A percentile compares a stretch with the other conserved stretches of the same genome.
These are phyloP conservation scores for Plasmodium relictum DNA, from an alignment of 169 alveolate species.

Conservation along the genomic window DNA sequence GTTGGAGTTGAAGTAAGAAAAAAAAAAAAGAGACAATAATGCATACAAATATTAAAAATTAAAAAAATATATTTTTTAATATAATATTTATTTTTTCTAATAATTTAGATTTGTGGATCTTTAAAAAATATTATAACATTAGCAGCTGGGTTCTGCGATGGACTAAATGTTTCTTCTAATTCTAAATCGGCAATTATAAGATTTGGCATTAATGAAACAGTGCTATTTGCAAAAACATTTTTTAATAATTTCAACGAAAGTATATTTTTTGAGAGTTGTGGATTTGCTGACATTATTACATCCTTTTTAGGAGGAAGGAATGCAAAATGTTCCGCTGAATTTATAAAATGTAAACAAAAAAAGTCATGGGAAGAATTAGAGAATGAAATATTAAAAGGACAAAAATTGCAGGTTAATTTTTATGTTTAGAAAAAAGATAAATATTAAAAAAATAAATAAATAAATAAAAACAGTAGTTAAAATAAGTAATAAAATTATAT, in stretches of 20 bases:
- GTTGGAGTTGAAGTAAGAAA: constrained; percentile 90
- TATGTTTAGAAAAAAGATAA: constrained; percentile 15
- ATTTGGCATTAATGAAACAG: constrained; percentile 92
- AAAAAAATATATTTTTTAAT: neutral
- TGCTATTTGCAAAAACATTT: constrained; percentile 83
- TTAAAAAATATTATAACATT: constrained; percentile 94
- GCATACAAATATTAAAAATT: neutral
- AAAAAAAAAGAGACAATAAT: neutral
- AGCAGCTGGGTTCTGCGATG: constrained; percentile 96
- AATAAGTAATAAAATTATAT: no score
- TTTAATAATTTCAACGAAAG: constrained; percentile 81
- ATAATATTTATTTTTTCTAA: neutral
- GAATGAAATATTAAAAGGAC: constrained; percentile 92
- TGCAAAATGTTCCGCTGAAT: constrained; percentile 94
- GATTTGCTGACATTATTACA: constrained; percentile 94
- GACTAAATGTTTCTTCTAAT: constrained; percentile 93
- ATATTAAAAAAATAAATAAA: neutral
- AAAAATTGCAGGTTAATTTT: constrained; percentile 88
- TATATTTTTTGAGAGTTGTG: constrained; percentile 93
- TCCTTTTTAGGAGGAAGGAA: constrained; percentile 94
- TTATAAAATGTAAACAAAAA: constrained; percentile 87
- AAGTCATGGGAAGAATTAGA: constrained; percentile 93
- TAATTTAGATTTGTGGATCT: constrained; percentile 92
- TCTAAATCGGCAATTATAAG: constrained; percentile 96
- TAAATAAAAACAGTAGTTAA: no score